Evolutionary conservation across 495 filamentous ascomycete species (phyloP).

Genomic region (Hypomontagnella submonticulosa): DNA sequence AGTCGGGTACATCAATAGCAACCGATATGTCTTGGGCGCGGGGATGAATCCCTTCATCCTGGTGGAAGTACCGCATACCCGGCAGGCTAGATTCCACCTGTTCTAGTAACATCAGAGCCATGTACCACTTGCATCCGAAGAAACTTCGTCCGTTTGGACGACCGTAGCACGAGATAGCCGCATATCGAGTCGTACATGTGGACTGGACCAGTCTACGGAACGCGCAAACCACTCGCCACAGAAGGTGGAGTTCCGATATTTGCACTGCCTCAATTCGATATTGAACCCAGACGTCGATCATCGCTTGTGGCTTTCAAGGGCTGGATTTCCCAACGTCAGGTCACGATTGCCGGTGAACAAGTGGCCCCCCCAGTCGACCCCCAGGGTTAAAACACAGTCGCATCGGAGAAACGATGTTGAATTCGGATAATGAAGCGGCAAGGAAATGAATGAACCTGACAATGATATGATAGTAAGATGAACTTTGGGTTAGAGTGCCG

Average conservation of each 20-base stretch:
- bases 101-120: conserved; percentile 24
- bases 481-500: conserved; percentile 27
- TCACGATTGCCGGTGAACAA: conserved; percentile 7
- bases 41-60: conserved; percentile 13
- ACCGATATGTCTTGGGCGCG: conserved; percentile 6
- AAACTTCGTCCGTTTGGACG: conserved; percentile 20
- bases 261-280: conserved; percentile 38
- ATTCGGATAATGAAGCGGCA: conserved; percentile 20
- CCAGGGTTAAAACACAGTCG: not conserved
- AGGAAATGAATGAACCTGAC: conserved; percentile 11
- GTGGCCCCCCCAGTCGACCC: not conserved
- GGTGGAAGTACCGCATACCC: conserved; percentile 29
- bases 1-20: conserved; percentile 8
- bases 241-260: conserved; percentile 13
- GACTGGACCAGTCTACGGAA: conserved; percentile 24
- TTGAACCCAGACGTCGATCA: conserved; percentile 34
- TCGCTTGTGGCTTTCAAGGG: conserved; percentile 36
- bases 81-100: conserved; percentile 13
- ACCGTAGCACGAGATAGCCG: conserved; percentile 34
- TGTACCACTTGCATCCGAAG: conserved; percentile 30
- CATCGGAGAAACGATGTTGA: conserved; percentile 17
- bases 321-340: conserved; percentile 37
- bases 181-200: conserved; percentile 36
- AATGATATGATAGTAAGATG: conserved; percentile 1
- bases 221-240: conserved; percentile 46